phyloP scores from a whole-genome alignment of 1,284 basidiomycete species.

The Moesziomyces antarcticus region DNA sequence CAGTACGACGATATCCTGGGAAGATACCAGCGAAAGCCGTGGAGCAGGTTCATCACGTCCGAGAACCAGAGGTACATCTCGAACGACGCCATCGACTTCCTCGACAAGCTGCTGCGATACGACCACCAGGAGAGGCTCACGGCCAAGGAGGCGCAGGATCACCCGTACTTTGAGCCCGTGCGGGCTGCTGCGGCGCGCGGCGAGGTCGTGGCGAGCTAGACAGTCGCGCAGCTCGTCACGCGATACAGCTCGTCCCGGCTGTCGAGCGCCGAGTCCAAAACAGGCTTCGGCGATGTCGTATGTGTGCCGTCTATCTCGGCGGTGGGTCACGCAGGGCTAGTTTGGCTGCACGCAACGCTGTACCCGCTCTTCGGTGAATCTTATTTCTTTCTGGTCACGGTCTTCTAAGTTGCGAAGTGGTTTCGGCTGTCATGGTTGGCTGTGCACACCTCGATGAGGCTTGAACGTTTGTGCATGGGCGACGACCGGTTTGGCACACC shows the following conservation, averaged over 20 bases:
- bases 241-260: too few species aligned
- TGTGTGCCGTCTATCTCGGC: too few species aligned
- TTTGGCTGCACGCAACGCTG: background rate
- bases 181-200: slow-evolving; percentile 46
- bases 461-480: background rate
- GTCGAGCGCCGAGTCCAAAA: too few species aligned
- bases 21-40: slow-evolving; percentile 87
- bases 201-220: slow-evolving; percentile 42
- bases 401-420: background rate
- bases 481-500: too few species aligned
- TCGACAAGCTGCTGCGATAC: slow-evolving; percentile 94
- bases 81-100: slow-evolving; percentile 79
- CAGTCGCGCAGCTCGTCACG: too few species aligned
- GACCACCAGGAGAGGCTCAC: slow-evolving; percentile 97
- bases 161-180: slow-evolving; percentile 65
- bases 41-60: slow-evolving; percentile 70
- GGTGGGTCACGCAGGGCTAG: too few species aligned
- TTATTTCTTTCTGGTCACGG: background rate
- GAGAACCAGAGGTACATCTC: slow-evolving; percentile 97
- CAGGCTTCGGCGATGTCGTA: too few species aligned
- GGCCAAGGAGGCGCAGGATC: slow-evolving; percentile 72
- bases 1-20: slow-evolving; percentile 68
- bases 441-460: background rate
- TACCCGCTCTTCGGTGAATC: background rate
- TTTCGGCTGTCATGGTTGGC: too few species aligned